Conservation (phyloP, 176 grass and related monocot species). For the Triticum monococcum region DNA sequence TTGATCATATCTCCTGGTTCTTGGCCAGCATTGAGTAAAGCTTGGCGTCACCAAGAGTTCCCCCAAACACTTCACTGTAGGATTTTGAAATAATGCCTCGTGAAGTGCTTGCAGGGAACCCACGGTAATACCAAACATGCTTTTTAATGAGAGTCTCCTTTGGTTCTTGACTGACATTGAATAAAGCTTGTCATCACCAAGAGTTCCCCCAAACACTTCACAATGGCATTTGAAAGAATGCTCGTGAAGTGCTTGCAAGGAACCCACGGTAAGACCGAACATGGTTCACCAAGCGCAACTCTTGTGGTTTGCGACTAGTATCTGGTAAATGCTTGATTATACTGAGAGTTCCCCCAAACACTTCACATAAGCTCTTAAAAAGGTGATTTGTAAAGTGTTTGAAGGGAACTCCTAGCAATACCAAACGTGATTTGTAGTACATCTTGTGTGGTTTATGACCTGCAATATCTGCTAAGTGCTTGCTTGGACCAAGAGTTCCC, state of each 20-base stretch:
- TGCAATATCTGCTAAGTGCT: neutral
- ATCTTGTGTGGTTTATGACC: neutral
- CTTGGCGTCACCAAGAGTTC: neutral
- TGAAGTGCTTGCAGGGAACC: neutral
- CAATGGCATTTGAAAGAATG: neutral
- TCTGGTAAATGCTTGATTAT: neutral
- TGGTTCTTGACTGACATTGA: no score
- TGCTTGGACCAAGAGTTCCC: constrained; percentile 30
- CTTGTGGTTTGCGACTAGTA: neutral
- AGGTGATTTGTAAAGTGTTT: constrained; percentile 26
- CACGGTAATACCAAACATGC: no score
- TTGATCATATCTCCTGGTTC: neutral
- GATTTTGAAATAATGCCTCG: neutral
- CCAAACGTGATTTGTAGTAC: neutral
- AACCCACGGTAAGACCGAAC: neutral
- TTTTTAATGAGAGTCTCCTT: no score
- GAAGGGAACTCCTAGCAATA: constrained; percentile 40
- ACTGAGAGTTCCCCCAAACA: constrained; percentile 67
- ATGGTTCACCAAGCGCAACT: neutral
- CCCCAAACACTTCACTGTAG: neutral
- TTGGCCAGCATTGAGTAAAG: neutral
- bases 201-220: no score
- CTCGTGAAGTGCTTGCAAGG: no score
- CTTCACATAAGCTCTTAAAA: constrained; percentile 18
- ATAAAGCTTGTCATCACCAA: no score